Conservation (phyloP, 1,284 basidiomycete species). For the Leccinum griseonigrum region DNA sequence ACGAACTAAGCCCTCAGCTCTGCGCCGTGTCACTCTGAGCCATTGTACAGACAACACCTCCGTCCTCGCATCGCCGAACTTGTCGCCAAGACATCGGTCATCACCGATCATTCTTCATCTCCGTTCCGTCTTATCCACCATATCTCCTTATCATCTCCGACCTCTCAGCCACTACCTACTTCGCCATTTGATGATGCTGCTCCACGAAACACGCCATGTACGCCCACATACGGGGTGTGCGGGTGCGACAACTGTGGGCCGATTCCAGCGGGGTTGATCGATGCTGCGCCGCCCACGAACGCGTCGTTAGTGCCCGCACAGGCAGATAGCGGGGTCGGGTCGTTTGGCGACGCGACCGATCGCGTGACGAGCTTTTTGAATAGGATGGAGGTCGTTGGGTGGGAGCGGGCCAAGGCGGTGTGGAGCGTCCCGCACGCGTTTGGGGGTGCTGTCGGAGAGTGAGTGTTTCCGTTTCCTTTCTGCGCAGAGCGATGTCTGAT, state of each 20-base stretch:
- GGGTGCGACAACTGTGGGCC: slow-evolving; percentile 59
- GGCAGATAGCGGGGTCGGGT: slow-evolving; percentile 28
- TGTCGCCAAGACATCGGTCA: slow-evolving; percentile 15
- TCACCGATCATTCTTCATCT: slow-evolving; percentile 16
- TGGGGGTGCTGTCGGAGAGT: slow-evolving; percentile 53
- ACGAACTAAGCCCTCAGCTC: slow-evolving; percentile 64
- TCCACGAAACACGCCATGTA: slow-evolving; percentile 38
- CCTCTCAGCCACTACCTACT: slow-evolving; percentile 28
- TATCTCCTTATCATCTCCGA: slow-evolving; percentile 39
- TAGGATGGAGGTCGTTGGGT: slow-evolving; percentile 57
- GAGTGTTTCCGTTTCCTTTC: slow-evolving; percentile 22
- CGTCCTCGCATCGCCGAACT: slow-evolving; percentile 29
- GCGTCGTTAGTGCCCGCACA: slow-evolving; percentile 21
- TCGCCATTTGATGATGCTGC: slow-evolving; percentile 20
- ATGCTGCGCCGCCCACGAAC: slow-evolving; percentile 30
- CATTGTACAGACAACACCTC: slow-evolving; percentile 53
- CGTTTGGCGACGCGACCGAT: slow-evolving; percentile 52
- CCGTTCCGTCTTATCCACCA: slow-evolving; percentile 42
- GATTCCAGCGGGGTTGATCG: slow-evolving; percentile 27
- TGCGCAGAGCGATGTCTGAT: neutral
- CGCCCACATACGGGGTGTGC: slow-evolving; percentile 65
- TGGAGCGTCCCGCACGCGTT: slow-evolving; percentile 81
- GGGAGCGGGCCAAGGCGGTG: slow-evolving; percentile 51
- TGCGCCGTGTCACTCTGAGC: slow-evolving; percentile 24
- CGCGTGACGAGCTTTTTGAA: slow-evolving; percentile 63